Evolutionary conservation across 371 early-diverging fungal genomes (phyloP).

Genomic region (Zancudomyces culisetae): DNA sequence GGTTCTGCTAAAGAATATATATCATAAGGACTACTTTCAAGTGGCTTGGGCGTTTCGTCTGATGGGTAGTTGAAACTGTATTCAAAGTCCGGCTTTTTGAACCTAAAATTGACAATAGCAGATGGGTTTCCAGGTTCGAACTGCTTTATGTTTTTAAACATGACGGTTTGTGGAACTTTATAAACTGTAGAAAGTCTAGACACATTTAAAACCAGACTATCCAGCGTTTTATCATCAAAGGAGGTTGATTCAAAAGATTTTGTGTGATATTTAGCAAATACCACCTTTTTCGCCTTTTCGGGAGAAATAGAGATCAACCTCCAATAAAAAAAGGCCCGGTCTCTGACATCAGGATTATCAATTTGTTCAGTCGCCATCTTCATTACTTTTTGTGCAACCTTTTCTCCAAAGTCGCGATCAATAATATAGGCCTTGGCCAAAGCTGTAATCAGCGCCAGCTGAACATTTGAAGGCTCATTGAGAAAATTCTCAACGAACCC

Average conservation of each 20-base stretch:
- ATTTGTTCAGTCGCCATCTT: constrained; percentile 80
- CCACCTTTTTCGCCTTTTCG: constrained; percentile 12
- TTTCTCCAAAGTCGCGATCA: constrained; percentile 70
- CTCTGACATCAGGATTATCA: constrained; percentile 92
- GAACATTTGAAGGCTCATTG: constrained; percentile 65
- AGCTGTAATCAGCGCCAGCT: constrained; percentile 82
- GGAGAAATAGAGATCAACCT: constrained; percentile 83
- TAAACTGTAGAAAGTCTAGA: constrained; percentile 80
- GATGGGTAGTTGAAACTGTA: constrained; percentile 3
- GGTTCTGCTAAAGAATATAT: background rate
- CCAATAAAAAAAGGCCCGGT: constrained; percentile 96
- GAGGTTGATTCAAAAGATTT: constrained; percentile 59
- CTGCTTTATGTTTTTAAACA: constrained; percentile 39
- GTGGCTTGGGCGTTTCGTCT: constrained; percentile 12
- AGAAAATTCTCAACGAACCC: constrained; percentile 63
- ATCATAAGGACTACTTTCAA: background rate
- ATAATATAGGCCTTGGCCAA: constrained; percentile 87
- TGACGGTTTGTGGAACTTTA: constrained; percentile 71
- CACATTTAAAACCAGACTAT: constrained; percentile 72
- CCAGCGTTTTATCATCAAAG: constrained; percentile 61
- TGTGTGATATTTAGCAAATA: too few relatives aligned
- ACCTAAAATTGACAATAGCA: constrained; percentile 7
- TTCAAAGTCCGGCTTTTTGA: background rate
- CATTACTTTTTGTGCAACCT: constrained; percentile 72
- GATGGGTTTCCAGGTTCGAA: constrained; percentile 17